Evolutionary conservation across 73 alveolate species (phyloP), one percentile per base, ranked within the genome.

Genomic region (Uronychia binucleata): DNA sequence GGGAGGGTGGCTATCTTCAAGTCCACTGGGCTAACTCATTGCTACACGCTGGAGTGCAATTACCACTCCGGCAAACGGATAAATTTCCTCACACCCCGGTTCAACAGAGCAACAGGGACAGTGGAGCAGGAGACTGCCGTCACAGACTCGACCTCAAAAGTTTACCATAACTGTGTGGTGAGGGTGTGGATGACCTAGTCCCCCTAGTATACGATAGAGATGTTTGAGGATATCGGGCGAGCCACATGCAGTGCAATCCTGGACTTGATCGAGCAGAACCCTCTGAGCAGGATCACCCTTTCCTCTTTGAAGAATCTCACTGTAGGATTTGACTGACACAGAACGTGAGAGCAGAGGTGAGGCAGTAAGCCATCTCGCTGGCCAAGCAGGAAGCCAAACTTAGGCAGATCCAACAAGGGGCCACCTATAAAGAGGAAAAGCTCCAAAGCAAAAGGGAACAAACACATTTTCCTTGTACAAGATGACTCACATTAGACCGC

Each of bases 1-100:
- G 99, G 99, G 28, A 90, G 99, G 79, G 99, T 98, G 1, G 99
- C 98, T 46, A 80, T 98, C 82, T 95, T 94, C 83, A 95, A 97
- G 78, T 97, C 93, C 60, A 94, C 98, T 33, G 93, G 96, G 67
- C 88, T 96, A 26, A 85, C 92, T 34, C 97, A 92, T 83, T 92
- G 99, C 82, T 98, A 98, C 88, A 98, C 99, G 30, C 93, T 98
- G 28, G 99, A 98, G 87, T 97, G 99, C 78, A 97, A 97, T 77
- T 98, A 97, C 90, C 94, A 89, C 74, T 81, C 90, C 57, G 96
- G 96, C 1, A 88, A 81, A 59, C 77, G 85, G 31, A 13, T 87
- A 1, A 57, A 82, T 58, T 57, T 0, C 30, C n/a, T 33, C 29
- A 74, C 96, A n/a, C 91, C 93, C 11, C 57, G 80, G 76, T 74